phyloP scores from a whole-genome alignment of 2,329 filamentous ascomycete species.

The Aspergillus oerlinghausenensis region DNA sequence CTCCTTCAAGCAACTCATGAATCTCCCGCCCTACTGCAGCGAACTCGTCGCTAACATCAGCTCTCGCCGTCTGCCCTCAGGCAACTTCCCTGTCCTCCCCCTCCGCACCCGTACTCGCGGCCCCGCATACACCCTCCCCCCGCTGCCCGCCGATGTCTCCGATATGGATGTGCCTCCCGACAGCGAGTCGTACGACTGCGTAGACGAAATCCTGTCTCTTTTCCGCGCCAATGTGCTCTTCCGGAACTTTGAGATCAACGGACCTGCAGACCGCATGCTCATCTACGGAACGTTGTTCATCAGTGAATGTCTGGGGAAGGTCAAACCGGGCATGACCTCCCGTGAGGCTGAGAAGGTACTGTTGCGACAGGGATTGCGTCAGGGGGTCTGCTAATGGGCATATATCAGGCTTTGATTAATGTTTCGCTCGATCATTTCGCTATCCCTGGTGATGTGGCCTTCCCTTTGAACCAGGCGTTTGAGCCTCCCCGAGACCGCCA shows the following conservation, averaged over 20 bases:
- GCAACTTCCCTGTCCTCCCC: constrained; percentile 92
- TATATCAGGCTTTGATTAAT: constrained; percentile 76
- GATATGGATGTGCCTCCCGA: constrained; percentile 65
- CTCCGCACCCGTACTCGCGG: constrained; percentile 92
- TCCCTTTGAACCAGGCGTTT: constrained; percentile 95
- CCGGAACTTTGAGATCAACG: constrained; percentile 98
- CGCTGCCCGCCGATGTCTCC: constrained; percentile 54
- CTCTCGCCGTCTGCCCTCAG: constrained; percentile 37
- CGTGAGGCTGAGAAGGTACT: constrained; percentile 62
- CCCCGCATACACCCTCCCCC: constrained; percentile 80
- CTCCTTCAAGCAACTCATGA: constrained; percentile 40
- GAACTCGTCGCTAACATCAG: neutral
- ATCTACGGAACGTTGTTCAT: constrained; percentile 97
- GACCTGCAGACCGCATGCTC: constrained; percentile 85
- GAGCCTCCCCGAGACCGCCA: constrained; percentile 81
- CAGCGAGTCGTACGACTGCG: constrained; percentile 88
- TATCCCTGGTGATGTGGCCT: constrained; percentile 86
- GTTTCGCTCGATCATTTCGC: constrained; percentile 92
- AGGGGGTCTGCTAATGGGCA: constrained; percentile 30
- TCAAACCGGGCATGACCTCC: constrained; percentile 66
- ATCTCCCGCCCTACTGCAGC: constrained; percentile 10
- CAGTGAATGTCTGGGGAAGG: constrained; percentile 83
- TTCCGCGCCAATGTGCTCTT: constrained; percentile 99
- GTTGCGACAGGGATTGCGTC: neutral
- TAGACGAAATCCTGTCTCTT: constrained; percentile 86